A percentile compares a stretch with the other conserved stretches of the same genome.
These are phyloP conservation scores for Desmodesmus armatus DNA, from an alignment of 139 green algal genomes.

Conservation along the genomic window DNA sequence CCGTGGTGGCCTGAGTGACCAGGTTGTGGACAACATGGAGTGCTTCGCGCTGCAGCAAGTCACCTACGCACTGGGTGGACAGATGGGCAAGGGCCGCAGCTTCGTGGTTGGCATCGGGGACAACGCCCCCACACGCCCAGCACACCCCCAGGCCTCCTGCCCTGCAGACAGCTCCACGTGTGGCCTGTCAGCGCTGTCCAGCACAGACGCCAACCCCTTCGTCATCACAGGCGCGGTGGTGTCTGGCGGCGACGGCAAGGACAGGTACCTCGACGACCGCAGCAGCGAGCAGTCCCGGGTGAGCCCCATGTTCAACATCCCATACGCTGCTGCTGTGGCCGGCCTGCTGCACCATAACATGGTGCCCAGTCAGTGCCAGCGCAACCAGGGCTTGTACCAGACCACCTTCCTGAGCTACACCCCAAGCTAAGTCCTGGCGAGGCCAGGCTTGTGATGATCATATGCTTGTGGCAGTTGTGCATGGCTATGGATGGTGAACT, in stretches of 20 bases:
- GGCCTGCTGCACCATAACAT: conserved; percentile 31
- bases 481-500: too few species aligned
- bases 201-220: conserved; percentile 53
- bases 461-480: too few species aligned
- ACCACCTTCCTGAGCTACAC: conserved; percentile 4
- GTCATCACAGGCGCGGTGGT: conserved; percentile 73
- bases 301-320: conserved; percentile 51
- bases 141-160: conserved; percentile 70
- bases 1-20: background rate
- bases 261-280: conserved; percentile 41
- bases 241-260: conserved; percentile 56
- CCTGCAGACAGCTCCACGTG: background rate
- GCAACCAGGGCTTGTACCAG: conserved; percentile 35
- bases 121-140: conserved; percentile 50
- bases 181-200: background rate
- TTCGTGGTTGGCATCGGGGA: conserved; percentile 58
- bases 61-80: conserved; percentile 29
- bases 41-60: conserved; percentile 48
- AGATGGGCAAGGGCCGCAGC: conserved; percentile 21
- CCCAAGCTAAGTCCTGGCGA: background rate
- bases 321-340: conserved; percentile 50
- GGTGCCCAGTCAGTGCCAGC: conserved; percentile 15
- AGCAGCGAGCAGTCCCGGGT: conserved; percentile 39
- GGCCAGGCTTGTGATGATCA: too few species aligned
- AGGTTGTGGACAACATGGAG: conserved; percentile 28